phyloP scores from a whole-genome alignment of 371 early-diverging fungal species.

The Circinella umbellata region DNA sequence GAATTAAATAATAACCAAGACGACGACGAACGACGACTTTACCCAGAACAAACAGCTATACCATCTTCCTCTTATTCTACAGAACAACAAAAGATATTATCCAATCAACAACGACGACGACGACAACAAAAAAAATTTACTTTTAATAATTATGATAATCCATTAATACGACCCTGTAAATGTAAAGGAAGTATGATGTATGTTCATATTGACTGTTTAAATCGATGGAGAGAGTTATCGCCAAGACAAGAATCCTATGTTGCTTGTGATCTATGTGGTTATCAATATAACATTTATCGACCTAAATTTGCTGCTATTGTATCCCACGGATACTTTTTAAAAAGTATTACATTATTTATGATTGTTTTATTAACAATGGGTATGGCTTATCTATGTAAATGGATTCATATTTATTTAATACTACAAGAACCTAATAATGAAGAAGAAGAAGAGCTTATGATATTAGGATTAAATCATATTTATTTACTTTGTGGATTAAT shows the following conservation, averaged over 20 bases:
- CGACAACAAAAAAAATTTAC: not conserved
- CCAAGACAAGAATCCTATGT: conserved; percentile 27
- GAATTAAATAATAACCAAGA: not conserved
- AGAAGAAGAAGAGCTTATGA: conserved; percentile 2
- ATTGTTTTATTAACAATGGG: conserved; percentile 13
- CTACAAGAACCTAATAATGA: not conserved
- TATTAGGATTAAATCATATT: conserved; percentile 29
- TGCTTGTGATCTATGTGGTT: conserved; percentile 34
- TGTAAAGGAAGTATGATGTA: conserved; percentile 39
- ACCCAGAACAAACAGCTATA: not conserved
- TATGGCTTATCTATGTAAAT: conserved; percentile 22
- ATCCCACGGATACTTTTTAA: conserved; percentile 22
- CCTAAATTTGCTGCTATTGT: conserved; percentile 29
- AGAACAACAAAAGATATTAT: not conserved
- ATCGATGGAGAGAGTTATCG: conserved; percentile 37
- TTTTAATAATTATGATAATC: conserved; percentile 16
- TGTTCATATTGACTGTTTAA: conserved; percentile 35
- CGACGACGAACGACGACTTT: not conserved
- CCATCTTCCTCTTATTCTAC: not conserved
- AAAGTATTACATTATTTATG: conserved; percentile 18
- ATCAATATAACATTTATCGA: conserved; percentile 30
- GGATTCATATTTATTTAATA: conserved; percentile 23
- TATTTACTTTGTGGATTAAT: conserved; percentile 28
- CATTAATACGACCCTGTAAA: conserved; percentile 36
- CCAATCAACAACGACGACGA: conserved; percentile 4